Percentiles rank a stretch among this genome's conserved stretches.
These are phyloP conservation scores for Aspergillus fijiensis DNA, from an alignment of 2,329 filamentous ascomycete genomes.

Conservation along the genomic window DNA sequence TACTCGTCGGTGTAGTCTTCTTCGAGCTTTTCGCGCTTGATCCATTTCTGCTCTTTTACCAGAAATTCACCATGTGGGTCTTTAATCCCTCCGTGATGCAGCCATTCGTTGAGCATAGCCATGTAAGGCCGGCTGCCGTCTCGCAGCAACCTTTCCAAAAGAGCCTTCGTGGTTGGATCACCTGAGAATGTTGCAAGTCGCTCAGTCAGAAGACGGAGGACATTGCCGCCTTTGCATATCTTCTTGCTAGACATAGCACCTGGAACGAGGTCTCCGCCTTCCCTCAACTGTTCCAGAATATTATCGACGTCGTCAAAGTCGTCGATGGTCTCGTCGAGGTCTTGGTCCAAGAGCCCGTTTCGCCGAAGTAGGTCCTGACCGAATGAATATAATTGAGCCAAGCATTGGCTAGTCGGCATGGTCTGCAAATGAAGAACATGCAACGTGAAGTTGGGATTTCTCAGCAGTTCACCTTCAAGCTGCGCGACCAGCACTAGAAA, in stretches of 20 bases:
- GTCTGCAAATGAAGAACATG: constrained; percentile 92
- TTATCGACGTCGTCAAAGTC: constrained; percentile 86
- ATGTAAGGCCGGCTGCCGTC: constrained; percentile 95
- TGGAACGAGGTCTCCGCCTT: constrained; percentile 77
- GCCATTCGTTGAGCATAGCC: constrained; percentile 97
- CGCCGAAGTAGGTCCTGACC: constrained; percentile 83
- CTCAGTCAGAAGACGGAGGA: constrained; percentile 83
- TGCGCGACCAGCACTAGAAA: constrained; percentile 92
- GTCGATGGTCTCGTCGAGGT: constrained; percentile 68
- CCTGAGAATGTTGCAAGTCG: constrained; percentile 87
- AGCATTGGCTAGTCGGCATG: constrained; percentile 84
- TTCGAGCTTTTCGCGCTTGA: constrained; percentile 83
- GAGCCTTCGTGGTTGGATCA: constrained; percentile 78
- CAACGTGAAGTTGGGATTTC: constrained; percentile 83
- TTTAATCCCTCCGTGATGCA: constrained; percentile 92
- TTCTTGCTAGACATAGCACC: constrained; percentile 82
- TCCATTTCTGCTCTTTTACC: constrained; percentile 93
- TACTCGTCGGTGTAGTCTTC: constrained; percentile 99
- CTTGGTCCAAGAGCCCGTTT: constrained; percentile 78
- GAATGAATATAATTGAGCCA: constrained; percentile 83
- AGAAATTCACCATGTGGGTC: constrained; percentile 93
- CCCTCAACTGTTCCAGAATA: constrained; percentile 83
- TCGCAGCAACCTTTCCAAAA: constrained; percentile 78
- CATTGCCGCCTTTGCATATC: constrained; percentile 93
- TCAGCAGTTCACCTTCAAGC: constrained; percentile 87